These are phyloP conservation scores for Phytophthora cajani DNA, from an alignment of 352 stramenopile genomes.

Conservation along the genomic window DNA sequence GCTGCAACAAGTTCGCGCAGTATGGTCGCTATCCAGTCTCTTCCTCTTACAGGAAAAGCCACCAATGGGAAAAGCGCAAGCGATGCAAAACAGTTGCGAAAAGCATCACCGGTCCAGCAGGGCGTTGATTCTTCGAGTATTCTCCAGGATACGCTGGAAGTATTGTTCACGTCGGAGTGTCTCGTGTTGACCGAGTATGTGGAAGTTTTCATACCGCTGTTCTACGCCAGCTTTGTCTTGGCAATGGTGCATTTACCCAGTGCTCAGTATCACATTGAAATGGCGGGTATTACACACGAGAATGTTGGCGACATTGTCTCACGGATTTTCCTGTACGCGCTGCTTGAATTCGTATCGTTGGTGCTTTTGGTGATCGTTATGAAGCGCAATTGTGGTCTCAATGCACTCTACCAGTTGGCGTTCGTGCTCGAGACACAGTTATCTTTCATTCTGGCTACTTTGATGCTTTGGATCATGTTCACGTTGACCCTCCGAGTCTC, in stretches of 20 bases:
- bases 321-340: constrained; percentile 30
- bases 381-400: constrained; percentile 24
- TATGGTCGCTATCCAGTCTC: neutral
- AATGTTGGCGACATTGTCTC: constrained; percentile 7
- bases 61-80: neutral
- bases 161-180: constrained; percentile 47
- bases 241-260: constrained; percentile 31
- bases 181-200: constrained; percentile 49
- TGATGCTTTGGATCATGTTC: neutral
- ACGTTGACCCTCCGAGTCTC: neutral
- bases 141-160: constrained; percentile 10
- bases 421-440: constrained; percentile 49
- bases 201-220: constrained; percentile 38
- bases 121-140: neutral
- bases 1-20: neutral
- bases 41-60: neutral
- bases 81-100: constrained; percentile 6
- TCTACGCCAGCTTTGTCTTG: constrained; percentile 33
- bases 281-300: constrained; percentile 11
- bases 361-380: constrained; percentile 17
- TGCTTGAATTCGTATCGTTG: constrained; percentile 39
- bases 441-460: neutral
- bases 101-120: neutral
- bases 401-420: constrained; percentile 32
- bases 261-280: constrained; percentile 42